Percentiles rank a stretch among this genome's conserved stretches.
phyloP scores from a whole-genome alignment of 2,329 filamentous ascomycete genomes.

The Aspergillus viridinutans region DNA sequence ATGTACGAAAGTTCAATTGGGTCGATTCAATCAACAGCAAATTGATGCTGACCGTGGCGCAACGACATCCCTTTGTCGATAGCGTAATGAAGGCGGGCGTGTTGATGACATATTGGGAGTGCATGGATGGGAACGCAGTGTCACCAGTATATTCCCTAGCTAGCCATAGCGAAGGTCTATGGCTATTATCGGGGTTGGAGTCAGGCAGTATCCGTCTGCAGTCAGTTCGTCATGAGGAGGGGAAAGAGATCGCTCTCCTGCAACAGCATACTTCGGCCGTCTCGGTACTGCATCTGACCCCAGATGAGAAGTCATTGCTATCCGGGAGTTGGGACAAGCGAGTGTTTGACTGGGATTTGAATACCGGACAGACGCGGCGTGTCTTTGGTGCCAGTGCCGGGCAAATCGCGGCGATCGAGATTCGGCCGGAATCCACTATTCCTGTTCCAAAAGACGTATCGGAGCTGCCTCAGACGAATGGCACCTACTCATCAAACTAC shows the following conservation, averaged over 20 bases:
- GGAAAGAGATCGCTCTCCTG: constrained; percentile 77
- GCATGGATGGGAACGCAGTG: constrained; percentile 71
- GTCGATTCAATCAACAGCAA: constrained; percentile 93
- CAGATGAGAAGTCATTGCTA: constrained; percentile 80
- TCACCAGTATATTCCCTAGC: constrained; percentile 94
- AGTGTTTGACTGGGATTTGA: constrained; percentile 90
- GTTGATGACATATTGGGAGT: constrained; percentile 96
- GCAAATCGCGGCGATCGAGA: constrained; percentile 85
- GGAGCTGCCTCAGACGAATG: constrained; percentile 50
- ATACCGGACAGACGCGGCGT: constrained; percentile 73
- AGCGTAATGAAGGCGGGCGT: constrained; percentile 94
- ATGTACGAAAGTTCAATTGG: constrained; percentile 95
- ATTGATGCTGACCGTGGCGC: constrained; percentile 86
- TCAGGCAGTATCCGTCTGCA: constrained; percentile 91
- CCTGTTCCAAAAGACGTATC: constrained; percentile 70
- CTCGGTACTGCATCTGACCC: constrained; percentile 74
- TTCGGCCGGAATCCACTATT: constrained; percentile 70
- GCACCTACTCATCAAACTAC: constrained; percentile 76
- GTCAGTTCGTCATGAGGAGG: constrained; percentile 89
- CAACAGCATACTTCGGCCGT: constrained; percentile 87
- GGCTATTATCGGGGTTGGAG: constrained; percentile 86
- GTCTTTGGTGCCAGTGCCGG: constrained; percentile 72
- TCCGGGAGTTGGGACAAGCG: constrained; percentile 97
- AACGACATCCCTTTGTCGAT: constrained; percentile 94
- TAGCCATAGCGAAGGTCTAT: constrained; percentile 82